Base-by-base conservation (phyloP, 768 basidiomycete genomes). In the Flagelloscypha sp. region DNA sequence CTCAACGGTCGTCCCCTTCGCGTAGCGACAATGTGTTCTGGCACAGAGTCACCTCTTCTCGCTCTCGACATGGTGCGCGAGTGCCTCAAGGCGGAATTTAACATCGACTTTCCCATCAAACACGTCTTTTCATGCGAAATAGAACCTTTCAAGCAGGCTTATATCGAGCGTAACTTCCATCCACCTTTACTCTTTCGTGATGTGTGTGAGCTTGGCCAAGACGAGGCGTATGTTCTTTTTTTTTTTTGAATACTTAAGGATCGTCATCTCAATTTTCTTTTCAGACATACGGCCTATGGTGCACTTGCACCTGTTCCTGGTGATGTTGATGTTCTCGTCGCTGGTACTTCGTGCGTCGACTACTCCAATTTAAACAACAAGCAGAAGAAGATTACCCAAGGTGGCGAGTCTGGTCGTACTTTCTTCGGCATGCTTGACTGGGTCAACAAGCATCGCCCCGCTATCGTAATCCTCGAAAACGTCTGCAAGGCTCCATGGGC, bases 61-160 rank as follows among this genome's bases (percentile, higher is more conserved):
- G 93, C 93, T 10, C 66, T 97, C 30, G 81, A 85, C 20, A 61
- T 93, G 41, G 87, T 95, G 29, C 79, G 79, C 38, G 75, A 81
- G 40, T 74, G 81, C 4, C 72, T 94, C 45, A 58, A 74, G 20
- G 75, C 79, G 20, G 80, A 81, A 46, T 74, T 77, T 46, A 72
- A 64, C 3, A 47, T 82, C 35, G 61, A 69, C 2, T 59, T 95
- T 37, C 72, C 81, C 17, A 66, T 89, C 34, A 84, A 93, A 55
- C 92, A 95, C 57, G 87, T 93, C 28, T 94, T 95, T 61, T 94
- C 90, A 1, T 95, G 90, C 58, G 90, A 95, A 61, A 94, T 95
- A 37, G 92, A 92, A 52, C 90, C 92, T 3, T 94, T 90, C 70
- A 93, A 95, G 59, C 92, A 93, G 53, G 93, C 92, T 0, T 95